Evolutionary conservation across 1,284 basidiomycete genomes (phyloP), one percentile per base, ranked within the genome.

Genomic region (Kalmanozyma brasiliensis): DNA sequence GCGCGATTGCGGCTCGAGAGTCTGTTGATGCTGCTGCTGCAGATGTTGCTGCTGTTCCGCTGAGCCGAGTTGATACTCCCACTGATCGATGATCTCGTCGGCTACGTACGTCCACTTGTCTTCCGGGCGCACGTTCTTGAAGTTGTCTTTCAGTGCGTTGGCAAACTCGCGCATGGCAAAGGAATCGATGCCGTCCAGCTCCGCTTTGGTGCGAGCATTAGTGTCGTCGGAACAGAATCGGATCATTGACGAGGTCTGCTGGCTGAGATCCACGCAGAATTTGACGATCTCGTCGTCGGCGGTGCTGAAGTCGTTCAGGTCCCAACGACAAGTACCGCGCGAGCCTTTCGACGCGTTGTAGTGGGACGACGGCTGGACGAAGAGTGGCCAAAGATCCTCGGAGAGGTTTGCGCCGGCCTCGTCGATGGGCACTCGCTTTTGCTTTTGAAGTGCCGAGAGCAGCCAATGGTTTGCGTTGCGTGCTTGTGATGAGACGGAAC

Each of bases 121-220:
- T 8, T 69, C 52, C 6, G 56, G 13, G 23, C 60, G 35, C n/a
- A 52, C 55, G 16, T 51, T 26, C 1, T 30, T 49, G 44, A 64
- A 40, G 19, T 37, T 24, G 19, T 14, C 10, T 34, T 49, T 51
- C 40, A 64, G 34, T 11, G 55, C 48, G 17, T 40, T 60, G 20
- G 56, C 60, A 1, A 69, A 47, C 37, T 69, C 66, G 9, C 47
- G 55, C 59, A 69, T 61, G 19, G 61, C 59, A 19, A 71, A 24
- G 35, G 52, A 66, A 34, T 63, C 55, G 34, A 73, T 57, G 19
- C 26, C 46, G 24, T 69, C 70, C 2, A 44, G 33, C 45, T 73
- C 70, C 4, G 70, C 70, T 22, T 53, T 60, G n/a, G 70, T 73
- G 32, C 70, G 52, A 14, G 66, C 70, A 22, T 73, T 73, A 41